Percentiles rank a stretch among this genome's conserved stretches.
Conservation (phyloP, 1,139 yeast species). For the Suhomyces yuchorum region DNA sequence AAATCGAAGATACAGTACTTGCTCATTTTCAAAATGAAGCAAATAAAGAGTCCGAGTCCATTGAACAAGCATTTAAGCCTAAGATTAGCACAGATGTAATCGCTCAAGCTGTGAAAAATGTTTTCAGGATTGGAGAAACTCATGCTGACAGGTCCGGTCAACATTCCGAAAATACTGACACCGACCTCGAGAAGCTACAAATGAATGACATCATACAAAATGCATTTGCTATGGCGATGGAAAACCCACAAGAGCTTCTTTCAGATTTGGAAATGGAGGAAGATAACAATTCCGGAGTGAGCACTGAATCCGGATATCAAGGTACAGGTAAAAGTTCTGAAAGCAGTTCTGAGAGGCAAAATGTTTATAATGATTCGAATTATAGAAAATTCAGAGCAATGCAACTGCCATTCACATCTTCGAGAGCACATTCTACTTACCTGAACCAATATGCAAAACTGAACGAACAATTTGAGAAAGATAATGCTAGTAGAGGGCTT, state of each 20-base stretch:
- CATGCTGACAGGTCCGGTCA: background rate
- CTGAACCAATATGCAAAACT: background rate
- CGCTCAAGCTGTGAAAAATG: slow-evolving; percentile 30
- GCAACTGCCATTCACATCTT: background rate
- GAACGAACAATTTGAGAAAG: background rate
- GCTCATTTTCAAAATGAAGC: slow-evolving; percentile 45
- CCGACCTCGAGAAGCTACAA: slow-evolving; percentile 53
- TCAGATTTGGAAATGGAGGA: slow-evolving; percentile 49
- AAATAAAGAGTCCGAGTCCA: slow-evolving; percentile 22
- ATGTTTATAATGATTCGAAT: background rate
- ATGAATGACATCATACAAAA: slow-evolving; percentile 72
- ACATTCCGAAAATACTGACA: slow-evolving; percentile 16
- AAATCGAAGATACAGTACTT: slow-evolving; percentile 40
- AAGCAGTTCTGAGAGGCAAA: background rate
- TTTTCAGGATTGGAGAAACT: slow-evolving; percentile 17
- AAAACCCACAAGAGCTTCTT: slow-evolving; percentile 58
- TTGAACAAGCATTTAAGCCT: background rate
- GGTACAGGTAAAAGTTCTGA: background rate
- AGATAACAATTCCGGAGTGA: slow-evolving; percentile 6
- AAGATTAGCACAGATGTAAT: slow-evolving; percentile 20
- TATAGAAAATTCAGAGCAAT: background rate
- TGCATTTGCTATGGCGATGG: slow-evolving; percentile 73
- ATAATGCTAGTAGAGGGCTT: slow-evolving; percentile 23
- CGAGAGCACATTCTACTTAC: background rate
- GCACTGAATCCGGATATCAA: background rate